These are phyloP conservation scores for Juncus effusus DNA, from an alignment of 176 grass and related monocot species.

Conservation along the genomic window DNA sequence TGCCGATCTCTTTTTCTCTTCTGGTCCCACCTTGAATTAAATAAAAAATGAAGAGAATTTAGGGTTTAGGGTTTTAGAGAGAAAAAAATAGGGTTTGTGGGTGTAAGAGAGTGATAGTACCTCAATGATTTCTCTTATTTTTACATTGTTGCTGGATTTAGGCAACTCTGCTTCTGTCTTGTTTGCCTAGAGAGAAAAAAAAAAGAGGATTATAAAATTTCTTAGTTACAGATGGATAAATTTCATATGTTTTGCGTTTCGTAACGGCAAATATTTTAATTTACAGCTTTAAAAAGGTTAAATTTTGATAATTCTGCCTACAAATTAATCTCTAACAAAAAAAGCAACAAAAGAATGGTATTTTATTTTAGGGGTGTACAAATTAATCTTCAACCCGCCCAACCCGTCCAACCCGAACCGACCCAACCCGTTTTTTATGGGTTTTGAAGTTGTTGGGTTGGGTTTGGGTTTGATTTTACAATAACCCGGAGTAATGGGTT, in stretches of 20 bases:
- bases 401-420: no score
- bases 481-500: no score
- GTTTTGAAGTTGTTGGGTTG: no score
- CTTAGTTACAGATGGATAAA: neutral
- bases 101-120: slow-evolving; percentile 27
- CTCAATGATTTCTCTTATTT: slow-evolving; percentile 43
- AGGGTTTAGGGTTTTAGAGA: neutral
- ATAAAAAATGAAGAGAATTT: slow-evolving; percentile 1
- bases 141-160: slow-evolving; percentile 20
- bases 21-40: slow-evolving; percentile 53
- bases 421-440: no score
- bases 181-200: slow-evolving; percentile 40
- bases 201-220: slow-evolving; percentile 1
- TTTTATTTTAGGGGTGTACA: no score
- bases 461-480: no score
- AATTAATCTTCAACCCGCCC: no score
- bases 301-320: no score
- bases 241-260: neutral
- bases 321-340: no score
- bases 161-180: slow-evolving; percentile 28
- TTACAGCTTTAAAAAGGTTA: no score
- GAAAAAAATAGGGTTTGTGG: neutral
- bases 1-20: slow-evolving; percentile 61
- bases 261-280: no score
- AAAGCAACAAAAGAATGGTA: no score